Evolutionary conservation across 148 eudicot genomes (phyloP).

Genomic region (Persicaria tinctoria): DNA sequence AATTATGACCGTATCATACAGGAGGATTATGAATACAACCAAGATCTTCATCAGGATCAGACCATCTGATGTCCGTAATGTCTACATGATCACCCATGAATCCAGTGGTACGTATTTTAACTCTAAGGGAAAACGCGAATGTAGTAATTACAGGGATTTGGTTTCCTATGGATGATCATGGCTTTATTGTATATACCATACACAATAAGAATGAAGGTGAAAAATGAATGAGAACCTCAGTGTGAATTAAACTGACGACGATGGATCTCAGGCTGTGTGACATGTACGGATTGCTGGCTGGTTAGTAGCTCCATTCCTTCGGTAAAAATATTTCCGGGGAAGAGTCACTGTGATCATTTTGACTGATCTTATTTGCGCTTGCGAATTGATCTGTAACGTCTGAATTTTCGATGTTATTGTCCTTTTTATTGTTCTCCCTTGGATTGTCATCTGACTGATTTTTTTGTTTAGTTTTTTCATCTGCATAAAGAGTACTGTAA

Average conservation of each 20-base stretch:
- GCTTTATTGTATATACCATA: background rate
- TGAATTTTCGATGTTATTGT: constrained; percentile 18
- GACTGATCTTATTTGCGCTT: constrained; percentile 8
- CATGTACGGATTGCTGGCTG: background rate
- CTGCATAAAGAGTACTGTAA: background rate
- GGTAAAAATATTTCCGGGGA: constrained; percentile 64
- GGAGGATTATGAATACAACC: constrained; percentile 2
- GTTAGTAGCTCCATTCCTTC: constrained; percentile 71
- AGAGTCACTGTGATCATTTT: constrained; percentile 8
- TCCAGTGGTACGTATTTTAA: background rate
- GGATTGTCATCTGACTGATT: background rate
- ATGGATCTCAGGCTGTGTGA: background rate
- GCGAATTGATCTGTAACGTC: constrained; percentile 22
- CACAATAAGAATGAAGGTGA: constrained; percentile 9
- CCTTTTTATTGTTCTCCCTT: constrained; percentile 6
- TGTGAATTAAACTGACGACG: background rate
- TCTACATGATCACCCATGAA: background rate
- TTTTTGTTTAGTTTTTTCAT: background rate
- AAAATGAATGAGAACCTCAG: constrained; percentile 1
- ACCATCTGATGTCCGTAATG: background rate
- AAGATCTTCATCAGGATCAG: constrained; percentile 2
- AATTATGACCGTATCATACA: constrained; percentile 2
- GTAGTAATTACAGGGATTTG: background rate
- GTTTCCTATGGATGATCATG: background rate
- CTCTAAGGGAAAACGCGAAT: background rate